Evolutionary conservation across 108 stramenopile species (phyloP).

Genomic region (Cyclotella sp.): DNA sequence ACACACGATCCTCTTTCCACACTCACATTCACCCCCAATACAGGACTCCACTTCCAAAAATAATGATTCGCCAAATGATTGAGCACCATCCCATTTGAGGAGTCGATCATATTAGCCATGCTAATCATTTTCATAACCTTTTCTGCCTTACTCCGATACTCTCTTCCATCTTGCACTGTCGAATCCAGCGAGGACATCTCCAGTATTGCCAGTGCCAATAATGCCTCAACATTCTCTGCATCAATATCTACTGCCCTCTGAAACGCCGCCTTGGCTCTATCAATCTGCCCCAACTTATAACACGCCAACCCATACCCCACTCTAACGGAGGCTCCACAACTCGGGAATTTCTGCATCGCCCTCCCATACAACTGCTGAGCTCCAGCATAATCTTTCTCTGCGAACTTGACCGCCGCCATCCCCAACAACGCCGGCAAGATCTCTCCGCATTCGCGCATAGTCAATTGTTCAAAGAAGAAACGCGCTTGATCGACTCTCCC

Average conservation of each 20-base stretch:
- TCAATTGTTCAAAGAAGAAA: constrained; percentile 83
- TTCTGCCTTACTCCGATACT: constrained; percentile 68
- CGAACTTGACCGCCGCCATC: constrained; percentile 77
- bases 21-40: constrained; percentile 60
- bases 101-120: constrained; percentile 91
- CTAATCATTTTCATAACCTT: constrained; percentile 85
- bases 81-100: constrained; percentile 91
- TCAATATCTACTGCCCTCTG: constrained; percentile 77
- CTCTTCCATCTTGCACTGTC: constrained; percentile 49
- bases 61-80: constrained; percentile 97
- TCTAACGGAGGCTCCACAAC: constrained; percentile 59
- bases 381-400: constrained; percentile 66
- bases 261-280: constrained; percentile 88
- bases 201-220: constrained; percentile 80
- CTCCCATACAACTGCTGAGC: constrained; percentile 70
- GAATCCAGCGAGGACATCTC: constrained; percentile 78
- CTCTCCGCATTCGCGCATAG: constrained; percentile 71
- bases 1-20: constrained; percentile 62
- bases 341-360: constrained; percentile 63
- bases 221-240: constrained; percentile 81
- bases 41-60: constrained; percentile 92
- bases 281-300: constrained; percentile 86
- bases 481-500: constrained; percentile 72
- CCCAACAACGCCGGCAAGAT: constrained; percentile 86
- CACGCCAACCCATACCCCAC: constrained; percentile 87